These are phyloP conservation scores for Cyberlindnera mrakii DNA, from an alignment of 805 yeast genomes.

Conservation along the genomic window DNA sequence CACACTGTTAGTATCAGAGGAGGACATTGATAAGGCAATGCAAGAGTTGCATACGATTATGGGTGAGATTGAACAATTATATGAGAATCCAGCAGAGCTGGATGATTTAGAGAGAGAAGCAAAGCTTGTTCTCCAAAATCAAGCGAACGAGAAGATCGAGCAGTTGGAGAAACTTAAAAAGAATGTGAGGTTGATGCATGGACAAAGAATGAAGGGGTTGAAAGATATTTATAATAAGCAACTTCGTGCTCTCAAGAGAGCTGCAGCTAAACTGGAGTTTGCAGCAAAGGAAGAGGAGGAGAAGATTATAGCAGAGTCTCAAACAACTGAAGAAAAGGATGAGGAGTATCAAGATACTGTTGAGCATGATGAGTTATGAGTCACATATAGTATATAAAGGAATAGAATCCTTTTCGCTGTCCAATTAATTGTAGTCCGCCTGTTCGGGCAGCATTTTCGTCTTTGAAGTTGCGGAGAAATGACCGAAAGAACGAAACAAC, in stretches of 20 bases:
- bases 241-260: conserved; percentile 16
- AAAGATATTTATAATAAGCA: conserved; percentile 10
- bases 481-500: no score
- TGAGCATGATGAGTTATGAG: conserved; percentile 13
- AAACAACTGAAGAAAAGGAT: not conserved
- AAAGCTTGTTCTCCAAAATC: conserved; percentile 25
- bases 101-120: conserved; percentile 23
- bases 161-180: conserved; percentile 27
- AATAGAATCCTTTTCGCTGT: not conserved
- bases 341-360: conserved; percentile 1
- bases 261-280: conserved; percentile 10
- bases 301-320: conserved; percentile 2
- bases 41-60: conserved; percentile 23
- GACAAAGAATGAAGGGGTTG: conserved; percentile 27
- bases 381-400: not conserved
- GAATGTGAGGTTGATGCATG: conserved; percentile 17
- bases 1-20: not conserved
- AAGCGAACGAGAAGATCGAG: conserved; percentile 17
- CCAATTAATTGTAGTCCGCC: no score
- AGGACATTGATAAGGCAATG: conserved; percentile 23
- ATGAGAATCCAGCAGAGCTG: conserved; percentile 17
- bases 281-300: conserved; percentile 1
- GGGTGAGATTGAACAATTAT: conserved; percentile 23
- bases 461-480: no score
- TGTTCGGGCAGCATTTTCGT: no score